A percentile compares a stretch with the other conserved stretches of the same genome.
These are phyloP conservation scores for Guillardia theta DNA, from an alignment of 78 protist genomes.

Conservation along the genomic window DNA sequence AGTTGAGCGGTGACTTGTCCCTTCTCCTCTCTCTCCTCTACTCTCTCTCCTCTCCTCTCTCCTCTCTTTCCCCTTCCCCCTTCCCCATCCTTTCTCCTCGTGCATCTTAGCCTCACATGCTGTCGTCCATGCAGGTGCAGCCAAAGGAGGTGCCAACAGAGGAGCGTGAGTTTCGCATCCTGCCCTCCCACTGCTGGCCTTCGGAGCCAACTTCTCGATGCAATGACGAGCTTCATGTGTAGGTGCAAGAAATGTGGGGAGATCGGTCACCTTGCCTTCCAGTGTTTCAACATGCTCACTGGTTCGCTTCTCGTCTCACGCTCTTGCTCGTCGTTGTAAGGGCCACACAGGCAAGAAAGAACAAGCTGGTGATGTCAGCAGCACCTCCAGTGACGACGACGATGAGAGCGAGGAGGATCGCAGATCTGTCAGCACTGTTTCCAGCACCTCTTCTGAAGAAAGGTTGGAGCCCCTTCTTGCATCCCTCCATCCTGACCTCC, in stretches of 20 bases:
- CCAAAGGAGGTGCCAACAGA: too few relatives aligned
- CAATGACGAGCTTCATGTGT: too few relatives aligned
- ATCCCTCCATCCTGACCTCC: too few relatives aligned
- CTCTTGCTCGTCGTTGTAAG: background rate
- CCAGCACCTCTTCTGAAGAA: background rate
- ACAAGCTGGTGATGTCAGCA: background rate
- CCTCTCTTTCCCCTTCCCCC: too few relatives aligned
- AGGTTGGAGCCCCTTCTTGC: background rate
- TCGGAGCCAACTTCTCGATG: too few relatives aligned
- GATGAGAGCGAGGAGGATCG: background rate
- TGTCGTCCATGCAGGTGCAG: too few relatives aligned
- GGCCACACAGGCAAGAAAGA: background rate
- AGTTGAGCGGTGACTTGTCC: background rate
- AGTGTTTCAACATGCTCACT: slow-evolving; percentile 24
- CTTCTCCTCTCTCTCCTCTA: background rate
- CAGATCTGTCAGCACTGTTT: background rate
- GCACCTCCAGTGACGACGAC: background rate
- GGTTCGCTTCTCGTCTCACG: background rate
- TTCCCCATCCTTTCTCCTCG: too few relatives aligned
- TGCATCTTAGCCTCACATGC: too few relatives aligned
- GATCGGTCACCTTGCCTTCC: slow-evolving; percentile 12
- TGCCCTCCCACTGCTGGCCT: too few relatives aligned
- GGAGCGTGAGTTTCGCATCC: too few relatives aligned
- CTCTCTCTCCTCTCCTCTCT: too few relatives aligned
- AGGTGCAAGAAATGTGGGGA: background rate